Evolutionary conservation across 2,329 filamentous ascomycete genomes (phyloP).

Genomic region (Pochonia chlamydosporia): DNA sequence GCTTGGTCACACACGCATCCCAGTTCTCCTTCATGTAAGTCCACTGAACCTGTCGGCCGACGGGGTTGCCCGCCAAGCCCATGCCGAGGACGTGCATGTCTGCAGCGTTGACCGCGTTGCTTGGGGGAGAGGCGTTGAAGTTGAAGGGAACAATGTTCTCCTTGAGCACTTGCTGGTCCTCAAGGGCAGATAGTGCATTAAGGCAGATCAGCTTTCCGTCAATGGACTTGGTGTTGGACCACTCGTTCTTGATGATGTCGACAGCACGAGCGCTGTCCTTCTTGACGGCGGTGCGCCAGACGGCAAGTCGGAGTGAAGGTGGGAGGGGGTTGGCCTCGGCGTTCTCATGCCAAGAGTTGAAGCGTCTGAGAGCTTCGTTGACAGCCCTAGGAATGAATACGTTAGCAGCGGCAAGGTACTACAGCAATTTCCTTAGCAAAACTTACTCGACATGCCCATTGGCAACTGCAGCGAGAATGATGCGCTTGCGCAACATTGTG

Average conservation of each 20-base stretch:
- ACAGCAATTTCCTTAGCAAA: neutral
- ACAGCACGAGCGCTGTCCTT: conserved; percentile 63
- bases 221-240: conserved; percentile 72
- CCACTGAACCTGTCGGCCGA: conserved; percentile 74
- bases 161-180: conserved; percentile 61
- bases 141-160: conserved; percentile 69
- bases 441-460: conserved; percentile 70
- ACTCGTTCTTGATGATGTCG: conserved; percentile 77
- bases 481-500: conserved; percentile 73
- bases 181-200: conserved; percentile 66
- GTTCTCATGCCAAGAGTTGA: conserved; percentile 71
- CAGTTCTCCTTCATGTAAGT: conserved; percentile 81
- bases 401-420: neutral
- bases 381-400: conserved; percentile 45
- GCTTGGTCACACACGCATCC: conserved; percentile 62
- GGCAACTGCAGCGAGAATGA: conserved; percentile 69
- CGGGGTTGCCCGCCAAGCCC: conserved; percentile 66
- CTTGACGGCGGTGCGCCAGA: conserved; percentile 75
- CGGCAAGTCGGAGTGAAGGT: conserved; percentile 71
- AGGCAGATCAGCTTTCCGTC: conserved; percentile 89
- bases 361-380: conserved; percentile 70
- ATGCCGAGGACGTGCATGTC: conserved; percentile 82
- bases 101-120: conserved; percentile 68
- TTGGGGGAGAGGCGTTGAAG: conserved; percentile 57
- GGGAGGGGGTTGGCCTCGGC: conserved; percentile 64